phyloP scores from a whole-genome alignment of 2,329 filamentous ascomycete genomes.

The Cladosporium sp. region DNA sequence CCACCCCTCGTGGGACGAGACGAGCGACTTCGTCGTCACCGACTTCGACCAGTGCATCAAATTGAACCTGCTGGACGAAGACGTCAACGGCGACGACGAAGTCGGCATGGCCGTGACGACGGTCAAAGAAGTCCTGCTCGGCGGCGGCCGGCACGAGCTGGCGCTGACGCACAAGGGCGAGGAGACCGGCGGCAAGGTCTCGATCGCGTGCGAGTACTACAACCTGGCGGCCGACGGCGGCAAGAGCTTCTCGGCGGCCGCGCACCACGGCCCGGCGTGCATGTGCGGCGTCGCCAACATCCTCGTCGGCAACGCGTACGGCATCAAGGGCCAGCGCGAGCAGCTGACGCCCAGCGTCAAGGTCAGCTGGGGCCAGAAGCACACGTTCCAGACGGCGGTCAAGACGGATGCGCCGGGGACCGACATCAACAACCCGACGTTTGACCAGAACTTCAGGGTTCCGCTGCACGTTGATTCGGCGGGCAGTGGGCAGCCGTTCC shows the following conservation, averaged over 20 bases:
- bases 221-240: slow-evolving; percentile 34
- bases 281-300: slow-evolving; percentile 39
- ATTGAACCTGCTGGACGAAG: slow-evolving; percentile 41
- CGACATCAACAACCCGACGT: slow-evolving; percentile 45
- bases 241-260: slow-evolving; percentile 27
- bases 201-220: slow-evolving; percentile 37
- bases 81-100: slow-evolving; percentile 38
- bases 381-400: slow-evolving; percentile 36
- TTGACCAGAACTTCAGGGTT: slow-evolving; percentile 42
- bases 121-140: slow-evolving; percentile 37
- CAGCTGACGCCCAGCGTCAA: slow-evolving; percentile 43
- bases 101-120: slow-evolving; percentile 39
- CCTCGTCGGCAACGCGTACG: slow-evolving; percentile 38
- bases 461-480: slow-evolving; percentile 32
- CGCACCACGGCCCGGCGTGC: slow-evolving; percentile 24
- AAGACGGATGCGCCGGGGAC: slow-evolving; percentile 40
- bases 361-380: slow-evolving; percentile 37
- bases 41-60: slow-evolving; percentile 41
- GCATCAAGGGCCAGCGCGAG: slow-evolving; percentile 39
- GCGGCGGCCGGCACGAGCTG: slow-evolving; percentile 38
- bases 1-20: slow-evolving; percentile 44
- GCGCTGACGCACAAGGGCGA: slow-evolving; percentile 34
- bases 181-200: slow-evolving; percentile 31
- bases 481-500: slow-evolving; percentile 27
- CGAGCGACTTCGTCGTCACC: slow-evolving; percentile 42